Conservation (phyloP, 495 filamentous ascomycete species). For the Glonium stellatum region DNA sequence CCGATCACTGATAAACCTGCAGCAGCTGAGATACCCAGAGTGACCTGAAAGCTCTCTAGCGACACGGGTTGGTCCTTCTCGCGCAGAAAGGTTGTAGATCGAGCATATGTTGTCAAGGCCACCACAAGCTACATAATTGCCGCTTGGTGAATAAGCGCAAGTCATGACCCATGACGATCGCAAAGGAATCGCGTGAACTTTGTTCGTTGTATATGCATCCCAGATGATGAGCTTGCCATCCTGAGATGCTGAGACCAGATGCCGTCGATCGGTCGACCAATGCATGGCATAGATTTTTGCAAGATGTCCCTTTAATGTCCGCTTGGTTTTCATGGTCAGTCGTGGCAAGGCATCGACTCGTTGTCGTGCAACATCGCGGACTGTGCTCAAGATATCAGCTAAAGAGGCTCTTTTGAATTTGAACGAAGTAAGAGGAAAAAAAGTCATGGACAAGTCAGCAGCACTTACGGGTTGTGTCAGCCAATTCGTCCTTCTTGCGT, state of each 20-base stretch:
- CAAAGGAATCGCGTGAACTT: slow-evolving; percentile 97
- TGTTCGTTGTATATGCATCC: slow-evolving; percentile 99
- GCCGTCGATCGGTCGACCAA: slow-evolving; percentile 97
- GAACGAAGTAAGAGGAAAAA: neutral
- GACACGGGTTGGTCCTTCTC: slow-evolving; percentile 92
- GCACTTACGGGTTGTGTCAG: slow-evolving; percentile 88
- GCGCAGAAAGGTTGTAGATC: slow-evolving; percentile 95
- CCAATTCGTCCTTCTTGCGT: slow-evolving; percentile 98
- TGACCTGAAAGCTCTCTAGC: slow-evolving; percentile 95
- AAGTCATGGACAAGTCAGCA: neutral
- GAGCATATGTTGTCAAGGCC: slow-evolving; percentile 99
- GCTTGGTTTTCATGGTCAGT: slow-evolving; percentile 92
- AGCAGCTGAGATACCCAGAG: slow-evolving; percentile 96
- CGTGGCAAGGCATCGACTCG: slow-evolving; percentile 83
- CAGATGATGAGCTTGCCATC: slow-evolving; percentile 99
- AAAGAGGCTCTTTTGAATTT: neutral
- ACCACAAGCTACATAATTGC: slow-evolving; percentile 96
- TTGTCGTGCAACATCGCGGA: slow-evolving; percentile 82
- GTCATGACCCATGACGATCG: slow-evolving; percentile 99
- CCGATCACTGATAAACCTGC: slow-evolving; percentile 97
- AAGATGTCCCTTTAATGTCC: slow-evolving; percentile 91
- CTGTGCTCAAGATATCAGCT: slow-evolving; percentile 44
- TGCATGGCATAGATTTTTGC: slow-evolving; percentile 99
- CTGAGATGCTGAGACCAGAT: slow-evolving; percentile 95
- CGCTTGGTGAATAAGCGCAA: slow-evolving; percentile 96